Evolutionary conservation across 164 flowering plant genomes (phyloP), one percentile per base, ranked within the genome.

Genomic region (Macadamia tetraphylla): DNA sequence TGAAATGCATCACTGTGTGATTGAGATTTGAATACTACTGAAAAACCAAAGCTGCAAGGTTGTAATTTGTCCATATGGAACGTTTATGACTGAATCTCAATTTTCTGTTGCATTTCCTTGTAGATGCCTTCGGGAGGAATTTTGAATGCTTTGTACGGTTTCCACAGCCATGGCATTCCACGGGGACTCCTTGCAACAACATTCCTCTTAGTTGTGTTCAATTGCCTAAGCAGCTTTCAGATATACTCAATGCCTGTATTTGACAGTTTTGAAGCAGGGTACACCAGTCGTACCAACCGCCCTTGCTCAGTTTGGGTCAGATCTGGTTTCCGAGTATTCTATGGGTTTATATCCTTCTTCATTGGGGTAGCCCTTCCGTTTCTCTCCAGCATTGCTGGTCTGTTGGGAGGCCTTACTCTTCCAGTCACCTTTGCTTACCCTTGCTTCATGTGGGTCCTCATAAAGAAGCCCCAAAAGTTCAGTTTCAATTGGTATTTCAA

Each of bases 381-480:
- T 78, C 91, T 95, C 67, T 90, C 99, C 9, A 95, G 98, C 73
- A 82, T 95, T 40, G 99, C 99, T 6, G 99, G 99, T 63, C 77
- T 95, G 29, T 53, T 92, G 46, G 98, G 99, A 57, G 99, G 99
- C 30, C 91, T 95, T 11, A 90, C 99, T 23, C 92, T 95, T 32
- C 99, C 98, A 0, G 97, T 95, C 69, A 95, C 99, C 14, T 95
- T 95, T 70, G 99, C 99, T 6, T 95, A 95, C 71, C 99, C 99
- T 62, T 95, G 99, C 83, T 95, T 95, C 88, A 92, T 95, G 98
- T 95, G 99, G 99, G 94, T 84, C 55, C 88, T 89, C 43, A 87
- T 95, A 13, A 92, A 92, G 67, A 87, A 80, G 77, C 99, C 99
- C 6, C 58, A 80, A 2, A 92, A 81, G 69, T 87, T 72, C 80